Base-by-base conservation (phyloP, 2,329 filamentous ascomycete species). In the Coniochaeta sp. region DNA sequence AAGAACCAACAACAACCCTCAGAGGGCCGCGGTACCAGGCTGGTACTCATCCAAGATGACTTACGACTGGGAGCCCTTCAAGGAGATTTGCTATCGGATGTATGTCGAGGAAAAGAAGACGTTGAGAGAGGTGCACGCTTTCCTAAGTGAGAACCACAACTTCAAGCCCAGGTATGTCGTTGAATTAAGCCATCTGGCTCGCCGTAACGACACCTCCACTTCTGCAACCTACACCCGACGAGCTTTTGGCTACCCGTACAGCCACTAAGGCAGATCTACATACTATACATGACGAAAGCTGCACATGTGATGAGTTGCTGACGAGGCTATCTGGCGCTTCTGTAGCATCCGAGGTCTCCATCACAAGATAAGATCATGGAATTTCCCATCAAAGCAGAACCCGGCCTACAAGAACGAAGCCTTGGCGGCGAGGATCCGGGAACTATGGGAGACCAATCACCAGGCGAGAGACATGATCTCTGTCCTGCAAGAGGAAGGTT, bases 391-490 rank as follows among this genome's bases (percentile, higher is more conserved):
- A 61, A 91, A 91, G 71, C 86, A 89, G 66, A 86, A 87, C 62
- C 86, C 86, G 0, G 86, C 87, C 1, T 84, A 91, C 69, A 89
- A 89, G 68, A 88, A 91, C 69, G 77, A 80, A 16, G 77, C 77
- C 26, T 81, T 93, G 8, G 84, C 90, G 44, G 81, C 81, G 19
- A 84, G 90, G 33, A 81, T 93, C 62, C 87, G 86, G 69, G 83
- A 93, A 73, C 79, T 95, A 67, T 95, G 90, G 90, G 87, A 90
- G 70, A 79, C 77, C 66, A 95, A 93, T 68, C 79, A 85, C 16
- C 81, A 78, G 19, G 89, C 92, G 71, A 82, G 82, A 62, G 87
- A 92, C 65, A 95, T 95, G 84, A 77, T 92, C 60, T 78, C 81
- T 28, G 82, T 84, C 31, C 77, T 95, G 61, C 81, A 85, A 22